Base-by-base conservation (phyloP, 2,329 filamentous ascomycete species). In the Alternaria rosae region DNA sequence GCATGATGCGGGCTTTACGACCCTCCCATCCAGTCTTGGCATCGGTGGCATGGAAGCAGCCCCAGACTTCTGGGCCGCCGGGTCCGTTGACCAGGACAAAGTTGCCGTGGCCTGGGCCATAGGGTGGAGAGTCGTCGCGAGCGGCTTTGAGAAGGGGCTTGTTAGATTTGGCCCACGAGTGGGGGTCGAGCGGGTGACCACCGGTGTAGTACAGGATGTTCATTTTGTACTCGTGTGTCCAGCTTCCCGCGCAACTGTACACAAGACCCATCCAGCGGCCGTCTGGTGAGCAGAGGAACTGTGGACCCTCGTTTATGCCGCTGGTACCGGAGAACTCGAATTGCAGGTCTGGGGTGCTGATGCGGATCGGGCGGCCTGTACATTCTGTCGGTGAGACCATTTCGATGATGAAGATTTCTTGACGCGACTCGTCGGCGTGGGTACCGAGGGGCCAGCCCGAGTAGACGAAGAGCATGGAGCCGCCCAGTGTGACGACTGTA, bases 201-300 rank as follows among this genome's bases (percentile, higher is more conserved):
- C 80, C 81, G 0, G 73, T 68, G 58, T 77, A 82, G 42, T 79
- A 73, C 21, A 84, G 68, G 0, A 81, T 76, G n/a, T 79, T 80
- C 79, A 84, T 82, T 65, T 84, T 84, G 70, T 84, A 84, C 58
- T 83, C 78, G 48, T 78, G 78, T 1, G 82, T 84, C 82, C 82
- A 84, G 62, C 73, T 78, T 2, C 81, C 82, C 0, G 81, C 80
- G 62, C 82, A 83, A 6, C 77, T 80, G 60, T 83, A 84, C n/a
- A 78, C 82, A n/a, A 84, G 65, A 2, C 82, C 82, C 13, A 66
- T 70, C 82, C 82, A 84, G 1, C 69, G 59, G 0, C 72, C 73
- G 54, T 81, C 76, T 1, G 78, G 79, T 1, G 71, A 72, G 48
- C 67, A 71, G 2, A 82, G 63, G 26, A 76, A 75, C 60, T 82